Conservation (phyloP, 106 monocot species). For the Dioscorea alata region DNA sequence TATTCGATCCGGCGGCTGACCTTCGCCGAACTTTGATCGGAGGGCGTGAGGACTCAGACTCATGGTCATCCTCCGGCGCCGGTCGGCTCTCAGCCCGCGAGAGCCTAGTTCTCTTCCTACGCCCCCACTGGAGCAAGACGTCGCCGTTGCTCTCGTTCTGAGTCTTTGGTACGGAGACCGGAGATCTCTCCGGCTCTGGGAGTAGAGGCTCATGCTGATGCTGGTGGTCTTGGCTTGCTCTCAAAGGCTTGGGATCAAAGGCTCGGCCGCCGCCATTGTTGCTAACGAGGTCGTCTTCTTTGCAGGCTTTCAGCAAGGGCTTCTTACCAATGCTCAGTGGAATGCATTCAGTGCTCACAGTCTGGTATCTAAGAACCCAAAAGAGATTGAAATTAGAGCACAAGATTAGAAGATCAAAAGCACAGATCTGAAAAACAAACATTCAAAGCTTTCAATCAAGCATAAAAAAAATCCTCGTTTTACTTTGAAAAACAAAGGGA, state of each 20-base stretch:
- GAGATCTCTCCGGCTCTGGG: background rate
- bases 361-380: slow-evolving; percentile 22
- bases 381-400: background rate
- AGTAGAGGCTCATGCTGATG: background rate
- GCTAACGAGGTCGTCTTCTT: slow-evolving; percentile 5
- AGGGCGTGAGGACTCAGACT: slow-evolving; percentile 5
- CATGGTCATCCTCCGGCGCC: slow-evolving; percentile 12
- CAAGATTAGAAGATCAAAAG: too few relatives aligned
- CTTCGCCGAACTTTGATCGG: slow-evolving; percentile 46
- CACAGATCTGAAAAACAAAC: too few relatives aligned
- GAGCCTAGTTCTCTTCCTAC: slow-evolving; percentile 58
- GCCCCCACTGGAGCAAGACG: slow-evolving; percentile 65
- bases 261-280: background rate
- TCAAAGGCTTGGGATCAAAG: slow-evolving; percentile 4
- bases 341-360: slow-evolving; percentile 25
- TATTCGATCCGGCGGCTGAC: slow-evolving; percentile 11
- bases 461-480: too few relatives aligned
- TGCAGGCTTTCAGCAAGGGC: slow-evolving; percentile 4
- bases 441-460: too few relatives aligned
- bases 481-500: too few relatives aligned
- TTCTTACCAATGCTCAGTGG: slow-evolving; percentile 21
- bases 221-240: background rate
- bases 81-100: slow-evolving; percentile 42
- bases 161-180: background rate
- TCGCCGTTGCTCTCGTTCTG: slow-evolving; percentile 16